Percentiles rank a stretch among this genome's conserved stretches.
These are phyloP conservation scores for Suillus paluster DNA, from an alignment of 768 basidiomycete genomes.

Conservation along the genomic window DNA sequence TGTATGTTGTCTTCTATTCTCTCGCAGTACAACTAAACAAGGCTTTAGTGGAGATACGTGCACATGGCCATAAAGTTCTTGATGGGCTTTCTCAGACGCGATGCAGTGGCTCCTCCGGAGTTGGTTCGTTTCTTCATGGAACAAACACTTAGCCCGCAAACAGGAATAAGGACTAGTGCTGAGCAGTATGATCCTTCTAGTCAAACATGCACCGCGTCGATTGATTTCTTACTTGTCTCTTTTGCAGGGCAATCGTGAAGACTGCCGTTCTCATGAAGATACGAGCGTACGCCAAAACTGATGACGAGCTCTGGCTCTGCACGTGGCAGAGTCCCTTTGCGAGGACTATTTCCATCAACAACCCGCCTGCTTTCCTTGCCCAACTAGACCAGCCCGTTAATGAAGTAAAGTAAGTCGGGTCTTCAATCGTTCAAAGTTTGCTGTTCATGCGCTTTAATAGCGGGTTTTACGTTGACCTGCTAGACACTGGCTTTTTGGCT, in stretches of 20 bases:
- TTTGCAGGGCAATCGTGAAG: slow-evolving; percentile 64
- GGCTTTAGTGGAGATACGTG: slow-evolving; percentile 76
- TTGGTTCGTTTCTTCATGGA: slow-evolving; percentile 66
- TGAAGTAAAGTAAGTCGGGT: slow-evolving; percentile 38
- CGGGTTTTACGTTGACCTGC: slow-evolving; percentile 70
- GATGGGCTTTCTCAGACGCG: slow-evolving; percentile 64
- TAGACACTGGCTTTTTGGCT: slow-evolving; percentile 76
- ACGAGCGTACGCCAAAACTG: slow-evolving; percentile 67
- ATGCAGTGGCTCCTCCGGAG: slow-evolving; percentile 54
- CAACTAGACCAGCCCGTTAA: slow-evolving; percentile 47
- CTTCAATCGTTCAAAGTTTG: background rate
- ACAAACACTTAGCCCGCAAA: slow-evolving; percentile 72
- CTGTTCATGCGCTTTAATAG: slow-evolving; percentile 29
- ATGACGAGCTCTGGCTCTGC: slow-evolving; percentile 72
- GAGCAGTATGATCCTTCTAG: slow-evolving; percentile 53
- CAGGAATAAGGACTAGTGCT: slow-evolving; percentile 63
- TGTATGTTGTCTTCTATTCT: slow-evolving; percentile 47
- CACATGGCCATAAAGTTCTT: slow-evolving; percentile 72
- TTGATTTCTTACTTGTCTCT: background rate
- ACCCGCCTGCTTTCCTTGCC: slow-evolving; percentile 54
- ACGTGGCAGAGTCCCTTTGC: slow-evolving; percentile 71
- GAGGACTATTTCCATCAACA: slow-evolving; percentile 47
- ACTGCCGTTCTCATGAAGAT: slow-evolving; percentile 73
- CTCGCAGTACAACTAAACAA: slow-evolving; percentile 13
- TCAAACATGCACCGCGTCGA: background rate